Evolutionary conservation across 2,329 filamentous ascomycete genomes (phyloP).

Genomic region (Nemania sp.): DNA sequence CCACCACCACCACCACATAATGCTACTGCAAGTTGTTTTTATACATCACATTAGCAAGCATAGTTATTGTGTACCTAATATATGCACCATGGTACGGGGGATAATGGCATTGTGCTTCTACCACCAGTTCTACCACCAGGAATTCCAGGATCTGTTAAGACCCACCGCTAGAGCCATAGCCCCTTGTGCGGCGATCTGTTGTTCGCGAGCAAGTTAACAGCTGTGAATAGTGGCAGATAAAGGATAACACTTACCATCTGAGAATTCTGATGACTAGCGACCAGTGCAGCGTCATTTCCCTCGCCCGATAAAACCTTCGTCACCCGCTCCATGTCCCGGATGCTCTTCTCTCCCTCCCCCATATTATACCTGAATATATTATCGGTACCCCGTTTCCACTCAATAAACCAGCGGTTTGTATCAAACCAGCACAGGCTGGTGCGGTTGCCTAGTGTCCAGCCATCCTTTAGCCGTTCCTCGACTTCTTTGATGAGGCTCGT

Average conservation of each 20-base stretch:
- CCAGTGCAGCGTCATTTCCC: slow-evolving; percentile 27
- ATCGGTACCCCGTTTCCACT: slow-evolving; percentile 32
- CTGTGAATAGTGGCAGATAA: neutral
- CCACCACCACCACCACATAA: too few species aligned
- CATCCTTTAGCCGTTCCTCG: slow-evolving; percentile 26
- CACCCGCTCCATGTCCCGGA: slow-evolving; percentile 23
- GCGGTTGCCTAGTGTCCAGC: slow-evolving; percentile 33
- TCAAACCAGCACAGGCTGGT: slow-evolving; percentile 27
- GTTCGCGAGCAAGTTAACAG: neutral
- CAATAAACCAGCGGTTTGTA: slow-evolving; percentile 32
- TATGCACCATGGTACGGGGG: too few species aligned
- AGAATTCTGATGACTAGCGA: slow-evolving; percentile 25
- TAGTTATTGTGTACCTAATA: too few species aligned
- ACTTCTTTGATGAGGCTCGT: slow-evolving; percentile 16
- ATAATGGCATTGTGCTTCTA: too few species aligned
- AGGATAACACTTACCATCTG: slow-evolving; percentile 22
- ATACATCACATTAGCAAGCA: too few species aligned
- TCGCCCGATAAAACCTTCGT: slow-evolving; percentile 24
- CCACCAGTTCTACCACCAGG: too few species aligned
- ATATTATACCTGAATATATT: slow-evolving; percentile 30
- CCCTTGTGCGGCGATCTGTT: too few species aligned
- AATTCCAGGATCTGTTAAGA: too few species aligned
- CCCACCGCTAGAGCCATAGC: too few species aligned
- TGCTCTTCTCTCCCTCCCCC: slow-evolving; percentile 22
- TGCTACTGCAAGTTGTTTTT: too few species aligned